Conservation (phyloP, 2,329 filamentous ascomycete species). For the Anisogramma anomala region DNA sequence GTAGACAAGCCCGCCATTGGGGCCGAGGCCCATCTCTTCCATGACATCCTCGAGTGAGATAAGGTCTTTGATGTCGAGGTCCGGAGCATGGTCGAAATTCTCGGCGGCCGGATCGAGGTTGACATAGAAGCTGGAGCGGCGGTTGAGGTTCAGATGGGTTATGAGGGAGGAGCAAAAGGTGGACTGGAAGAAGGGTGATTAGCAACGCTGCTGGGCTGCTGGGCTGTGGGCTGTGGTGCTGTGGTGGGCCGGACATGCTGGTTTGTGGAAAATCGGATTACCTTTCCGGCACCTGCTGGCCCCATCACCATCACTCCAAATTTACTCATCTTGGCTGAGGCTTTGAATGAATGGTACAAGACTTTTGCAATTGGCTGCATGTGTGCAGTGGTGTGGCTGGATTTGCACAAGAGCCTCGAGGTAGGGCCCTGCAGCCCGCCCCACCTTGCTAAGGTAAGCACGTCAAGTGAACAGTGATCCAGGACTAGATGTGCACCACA, state of each 20-base stretch:
- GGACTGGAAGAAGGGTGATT: slow-evolving; percentile 39
- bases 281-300: slow-evolving; percentile 88
- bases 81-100: slow-evolving; percentile 79
- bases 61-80: slow-evolving; percentile 90
- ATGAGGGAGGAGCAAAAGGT: slow-evolving; percentile 93
- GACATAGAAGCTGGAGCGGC: slow-evolving; percentile 92
- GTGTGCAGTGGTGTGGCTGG: no score
- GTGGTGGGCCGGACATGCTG: background rate
- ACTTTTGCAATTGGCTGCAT: no score
- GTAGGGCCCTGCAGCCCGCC: no score
- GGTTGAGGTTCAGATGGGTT: slow-evolving; percentile 79
- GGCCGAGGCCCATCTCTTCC: slow-evolving; percentile 84
- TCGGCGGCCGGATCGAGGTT: slow-evolving; percentile 97
- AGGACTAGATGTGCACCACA: no score
- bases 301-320: slow-evolving; percentile 94
- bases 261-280: slow-evolving; percentile 26
- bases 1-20: slow-evolving; percentile 88
- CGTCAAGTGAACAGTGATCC: no score
- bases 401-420: no score
- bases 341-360: background rate
- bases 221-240: slow-evolving; percentile 1
- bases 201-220: background rate
- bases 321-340: slow-evolving; percentile 60
- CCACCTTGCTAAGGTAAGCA: no score
- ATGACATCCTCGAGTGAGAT: slow-evolving; percentile 92